A percentile compares a stretch with the other conserved stretches of the same genome.
These are phyloP conservation scores for Nissolia schottii DNA, from an alignment of 306 rosid species.

Conservation along the genomic window DNA sequence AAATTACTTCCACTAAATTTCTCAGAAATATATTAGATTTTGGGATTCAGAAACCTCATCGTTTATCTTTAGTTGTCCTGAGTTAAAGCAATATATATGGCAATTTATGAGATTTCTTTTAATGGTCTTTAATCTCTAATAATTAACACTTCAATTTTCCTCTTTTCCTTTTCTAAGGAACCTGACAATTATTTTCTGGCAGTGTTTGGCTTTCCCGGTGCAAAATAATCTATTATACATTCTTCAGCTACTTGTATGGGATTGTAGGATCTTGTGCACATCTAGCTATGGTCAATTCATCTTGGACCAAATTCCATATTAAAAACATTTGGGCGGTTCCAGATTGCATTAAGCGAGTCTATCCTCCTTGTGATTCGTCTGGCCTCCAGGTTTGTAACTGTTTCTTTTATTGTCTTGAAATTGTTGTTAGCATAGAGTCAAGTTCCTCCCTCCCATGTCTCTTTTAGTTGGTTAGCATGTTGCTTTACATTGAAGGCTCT, in stretches of 20 bases:
- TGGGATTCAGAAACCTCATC: neutral
- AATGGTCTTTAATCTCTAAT: neutral
- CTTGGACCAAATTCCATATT: slow-evolving; percentile 90
- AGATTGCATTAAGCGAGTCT: slow-evolving; percentile 66
- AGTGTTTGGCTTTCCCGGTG: slow-evolving; percentile 76
- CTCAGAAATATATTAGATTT: no score
- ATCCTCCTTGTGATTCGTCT: slow-evolving; percentile 95
- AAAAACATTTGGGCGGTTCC: slow-evolving; percentile 79
- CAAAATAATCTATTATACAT: slow-evolving; percentile 71
- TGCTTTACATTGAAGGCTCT: neutral
- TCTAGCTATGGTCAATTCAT: slow-evolving; percentile 93
- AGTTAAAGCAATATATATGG: neutral
- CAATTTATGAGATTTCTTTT: neutral
- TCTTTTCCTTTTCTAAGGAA: neutral
- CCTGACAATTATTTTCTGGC: slow-evolving; percentile 36
- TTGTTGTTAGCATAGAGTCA: neutral
- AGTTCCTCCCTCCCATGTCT: neutral
- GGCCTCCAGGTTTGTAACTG: slow-evolving; percentile 68
- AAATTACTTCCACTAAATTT: no score
- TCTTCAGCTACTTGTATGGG: slow-evolving; percentile 82
- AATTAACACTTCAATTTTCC: slow-evolving; percentile 7
- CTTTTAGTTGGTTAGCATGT: neutral
- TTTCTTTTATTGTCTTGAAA: slow-evolving; percentile 14
- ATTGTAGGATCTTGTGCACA: slow-evolving; percentile 81
- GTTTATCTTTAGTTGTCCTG: neutral